Conservation (phyloP, 2,329 filamentous ascomycete genomes). For the Alternaria sp. region DNA sequence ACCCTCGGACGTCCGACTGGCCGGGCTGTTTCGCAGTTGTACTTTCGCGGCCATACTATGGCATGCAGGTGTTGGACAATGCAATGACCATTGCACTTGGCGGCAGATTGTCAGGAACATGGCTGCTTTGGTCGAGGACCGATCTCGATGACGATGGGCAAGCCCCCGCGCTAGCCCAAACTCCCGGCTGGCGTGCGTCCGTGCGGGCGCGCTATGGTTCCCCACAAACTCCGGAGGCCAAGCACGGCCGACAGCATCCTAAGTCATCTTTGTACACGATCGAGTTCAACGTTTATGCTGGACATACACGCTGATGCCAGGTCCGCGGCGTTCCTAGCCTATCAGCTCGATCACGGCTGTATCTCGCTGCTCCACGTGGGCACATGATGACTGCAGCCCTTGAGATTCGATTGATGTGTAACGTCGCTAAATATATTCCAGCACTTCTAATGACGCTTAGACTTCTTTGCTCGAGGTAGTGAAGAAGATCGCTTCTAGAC, state of each 20-base stretch:
- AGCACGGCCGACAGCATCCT: slow-evolving; percentile 20
- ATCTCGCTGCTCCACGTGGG: slow-evolving; percentile 9
- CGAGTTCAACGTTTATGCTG: slow-evolving; percentile 18
- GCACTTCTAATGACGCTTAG: slow-evolving; percentile 20
- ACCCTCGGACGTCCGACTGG: slow-evolving; percentile 22
- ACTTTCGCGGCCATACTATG: neutral
- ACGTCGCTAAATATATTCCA: slow-evolving; percentile 6
- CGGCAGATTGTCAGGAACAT: slow-evolving; percentile 17
- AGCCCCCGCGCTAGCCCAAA: slow-evolving; percentile 12
- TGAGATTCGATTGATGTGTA: slow-evolving; percentile 5
- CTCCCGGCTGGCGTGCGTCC: slow-evolving; percentile 6
- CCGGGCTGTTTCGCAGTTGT: slow-evolving; percentile 15
- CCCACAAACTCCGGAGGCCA: slow-evolving; percentile 39
- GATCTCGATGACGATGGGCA: slow-evolving; percentile 19
- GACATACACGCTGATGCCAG: slow-evolving; percentile 1
- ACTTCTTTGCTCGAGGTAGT: neutral
- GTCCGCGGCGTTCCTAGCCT: slow-evolving; percentile 1
- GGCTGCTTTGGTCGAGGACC: slow-evolving; percentile 11
- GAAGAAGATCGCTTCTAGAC: neutral
- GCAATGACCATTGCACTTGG: slow-evolving; percentile 21
- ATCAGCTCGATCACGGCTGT: neutral
- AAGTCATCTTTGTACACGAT: slow-evolving; percentile 4
- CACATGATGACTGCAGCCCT: neutral
- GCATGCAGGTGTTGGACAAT: slow-evolving; percentile 1
- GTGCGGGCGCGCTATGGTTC: slow-evolving; percentile 35